phyloP scores from a whole-genome alignment of 1,284 basidiomycete species.

The Cronartium quercuum region DNA sequence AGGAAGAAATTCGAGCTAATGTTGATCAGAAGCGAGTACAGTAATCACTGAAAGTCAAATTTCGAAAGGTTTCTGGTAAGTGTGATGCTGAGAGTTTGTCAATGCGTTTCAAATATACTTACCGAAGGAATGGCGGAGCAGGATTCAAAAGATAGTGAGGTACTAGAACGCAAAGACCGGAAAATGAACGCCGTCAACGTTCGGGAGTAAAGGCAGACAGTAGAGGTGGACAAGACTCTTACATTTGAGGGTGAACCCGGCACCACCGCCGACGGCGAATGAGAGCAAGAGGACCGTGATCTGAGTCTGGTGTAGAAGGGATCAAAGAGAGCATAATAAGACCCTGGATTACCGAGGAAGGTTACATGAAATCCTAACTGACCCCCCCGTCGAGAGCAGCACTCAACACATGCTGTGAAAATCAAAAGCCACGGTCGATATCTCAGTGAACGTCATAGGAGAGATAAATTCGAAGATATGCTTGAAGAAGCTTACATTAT shows the following conservation, averaged over 20 bases:
- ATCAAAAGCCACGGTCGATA: not conserved
- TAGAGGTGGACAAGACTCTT: not conserved
- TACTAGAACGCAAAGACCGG: not conserved
- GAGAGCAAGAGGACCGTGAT: slow-evolving; percentile 33
- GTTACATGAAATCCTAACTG: not conserved
- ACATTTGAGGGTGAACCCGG: slow-evolving; percentile 22
- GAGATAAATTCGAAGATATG: not conserved
- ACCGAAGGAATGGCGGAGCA: slow-evolving; percentile 31
- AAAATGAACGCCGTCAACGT: too few species aligned
- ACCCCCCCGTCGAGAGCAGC: slow-evolving; percentile 39
- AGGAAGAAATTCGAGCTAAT: too few species aligned
- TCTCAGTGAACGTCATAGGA: not conserved
- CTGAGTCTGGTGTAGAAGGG: slow-evolving; percentile 18
- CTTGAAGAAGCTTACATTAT: slow-evolving; percentile 8
- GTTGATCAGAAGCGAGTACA: slow-evolving; percentile 27
- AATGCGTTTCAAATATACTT: not conserved
- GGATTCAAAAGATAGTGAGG: slow-evolving; percentile 35
- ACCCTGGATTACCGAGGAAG: not conserved
- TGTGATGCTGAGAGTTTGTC: not conserved
- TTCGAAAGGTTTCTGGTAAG: not conserved
- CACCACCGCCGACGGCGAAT: slow-evolving; percentile 23
- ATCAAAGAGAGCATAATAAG: not conserved
- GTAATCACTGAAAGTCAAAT: slow-evolving; percentile 19
- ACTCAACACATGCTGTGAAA: slow-evolving; percentile 37
- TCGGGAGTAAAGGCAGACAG: not conserved